A percentile compares a stretch with the other conserved stretches of the same genome.
Conservation (phyloP, 306 rosid species). For the Vigna mungo region DNA sequence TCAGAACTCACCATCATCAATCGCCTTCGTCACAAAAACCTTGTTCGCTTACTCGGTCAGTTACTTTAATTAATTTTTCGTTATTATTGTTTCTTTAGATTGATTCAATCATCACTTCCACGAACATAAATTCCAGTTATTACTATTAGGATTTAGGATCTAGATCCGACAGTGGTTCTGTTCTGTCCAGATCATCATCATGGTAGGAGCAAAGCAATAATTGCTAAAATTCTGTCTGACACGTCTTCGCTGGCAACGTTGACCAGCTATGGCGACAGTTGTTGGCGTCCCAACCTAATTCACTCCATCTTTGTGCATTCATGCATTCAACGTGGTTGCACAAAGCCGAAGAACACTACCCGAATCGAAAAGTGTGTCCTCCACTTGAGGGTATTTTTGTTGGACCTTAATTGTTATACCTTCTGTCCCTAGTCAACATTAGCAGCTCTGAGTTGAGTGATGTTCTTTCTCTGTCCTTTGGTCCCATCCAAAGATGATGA, state of each 20-base stretch:
- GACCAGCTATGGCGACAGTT: constrained; percentile 24
- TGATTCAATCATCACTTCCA: background rate
- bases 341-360: background rate
- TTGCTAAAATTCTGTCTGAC: background rate
- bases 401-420: constrained; percentile 4
- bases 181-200: constrained; percentile 24
- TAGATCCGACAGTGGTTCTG: constrained; percentile 25
- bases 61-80: background rate
- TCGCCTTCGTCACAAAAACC: constrained; percentile 83
- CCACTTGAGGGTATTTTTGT: background rate
- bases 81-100: background rate
- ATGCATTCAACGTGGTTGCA: background rate
- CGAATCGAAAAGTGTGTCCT: background rate
- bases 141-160: background rate
- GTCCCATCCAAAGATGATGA: background rate
- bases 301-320: background rate
- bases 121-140: background rate
- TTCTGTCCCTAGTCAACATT: constrained; percentile 23
- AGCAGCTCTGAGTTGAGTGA: background rate
- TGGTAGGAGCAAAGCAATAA: constrained; percentile 8
- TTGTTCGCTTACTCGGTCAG: constrained; percentile 66
- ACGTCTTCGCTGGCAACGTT: constrained; percentile 28
- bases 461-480: constrained; percentile 6
- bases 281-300: background rate
- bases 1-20: constrained; percentile 80